Percentiles rank a stretch among this genome's conserved stretches.
phyloP scores from a whole-genome alignment of 257 asterid genomes.

The Knoxia roxburghii region DNA sequence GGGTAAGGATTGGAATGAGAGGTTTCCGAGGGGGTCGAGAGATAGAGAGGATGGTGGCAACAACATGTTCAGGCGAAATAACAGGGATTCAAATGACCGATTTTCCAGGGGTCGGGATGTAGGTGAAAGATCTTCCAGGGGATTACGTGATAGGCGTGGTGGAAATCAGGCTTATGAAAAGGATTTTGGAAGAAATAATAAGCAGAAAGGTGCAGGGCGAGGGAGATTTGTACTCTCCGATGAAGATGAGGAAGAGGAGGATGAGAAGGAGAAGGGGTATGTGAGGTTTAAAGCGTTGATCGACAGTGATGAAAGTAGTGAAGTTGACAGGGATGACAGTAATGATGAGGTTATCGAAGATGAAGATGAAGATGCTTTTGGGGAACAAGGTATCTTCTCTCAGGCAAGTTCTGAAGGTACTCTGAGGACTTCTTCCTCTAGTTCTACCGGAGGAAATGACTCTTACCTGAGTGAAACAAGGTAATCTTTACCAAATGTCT shows the following conservation, averaged over 20 bases:
- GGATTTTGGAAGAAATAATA: conserved; percentile 21
- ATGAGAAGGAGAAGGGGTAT: conserved; percentile 36
- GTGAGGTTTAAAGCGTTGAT: conserved; percentile 49
- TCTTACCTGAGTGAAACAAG: conserved; percentile 90
- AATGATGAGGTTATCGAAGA: conserved; percentile 24
- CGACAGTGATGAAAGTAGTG: conserved; percentile 54
- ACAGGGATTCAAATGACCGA: conserved; percentile 3
- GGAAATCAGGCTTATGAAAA: conserved; percentile 17
- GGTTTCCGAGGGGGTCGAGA: neutral
- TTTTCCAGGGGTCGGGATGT: neutral
- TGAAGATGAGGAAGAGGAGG: conserved; percentile 25
- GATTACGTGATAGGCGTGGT: conserved; percentile 8
- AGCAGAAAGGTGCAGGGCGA: conserved; percentile 26
- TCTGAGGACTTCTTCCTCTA: conserved; percentile 15
- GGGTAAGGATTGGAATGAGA: neutral
- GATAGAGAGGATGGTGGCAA: conserved; percentile 1
- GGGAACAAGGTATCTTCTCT: conserved; percentile 21
- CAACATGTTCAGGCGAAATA: conserved; percentile 22
- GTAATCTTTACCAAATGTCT: conserved; percentile 19
- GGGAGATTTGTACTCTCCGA: conserved; percentile 34
- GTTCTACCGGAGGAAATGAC: conserved; percentile 37
- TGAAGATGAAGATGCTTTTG: too few species aligned
- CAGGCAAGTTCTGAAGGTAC: conserved; percentile 10
- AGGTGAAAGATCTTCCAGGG: conserved; percentile 8
- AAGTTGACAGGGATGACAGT: conserved; percentile 19